phyloP scores from a whole-genome alignment of 176 grass and related monocot species.

The Melocanna baccifera region DNA sequence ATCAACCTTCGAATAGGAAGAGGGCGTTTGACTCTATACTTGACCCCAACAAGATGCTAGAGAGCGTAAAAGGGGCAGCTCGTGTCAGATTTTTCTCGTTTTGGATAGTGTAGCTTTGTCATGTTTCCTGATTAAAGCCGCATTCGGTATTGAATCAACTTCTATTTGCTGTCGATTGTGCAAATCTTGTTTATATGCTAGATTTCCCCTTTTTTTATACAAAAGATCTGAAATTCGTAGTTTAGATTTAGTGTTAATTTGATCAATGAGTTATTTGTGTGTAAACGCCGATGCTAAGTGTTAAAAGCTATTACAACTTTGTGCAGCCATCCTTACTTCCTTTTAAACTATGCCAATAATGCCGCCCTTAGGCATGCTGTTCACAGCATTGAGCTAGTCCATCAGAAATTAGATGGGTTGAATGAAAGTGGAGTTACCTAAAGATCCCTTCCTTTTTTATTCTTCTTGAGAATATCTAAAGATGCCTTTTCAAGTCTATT shows the following conservation, averaged over 20 bases:
- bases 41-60: not conserved
- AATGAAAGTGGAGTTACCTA: not conserved
- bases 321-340: too few relatives aligned
- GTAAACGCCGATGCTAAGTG: too few relatives aligned
- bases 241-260: too few relatives aligned
- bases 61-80: not conserved
- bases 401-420: too few relatives aligned
- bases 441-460: not conserved
- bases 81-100: not conserved
- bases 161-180: not conserved
- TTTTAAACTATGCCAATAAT: too few relatives aligned
- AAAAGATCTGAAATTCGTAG: too few relatives aligned
- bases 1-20: constrained; percentile 6
- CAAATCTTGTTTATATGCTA: not conserved
- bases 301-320: too few relatives aligned
- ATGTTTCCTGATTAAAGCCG: not conserved
- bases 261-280: too few relatives aligned
- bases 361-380: too few relatives aligned
- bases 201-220: too few relatives aligned
- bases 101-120: not conserved
- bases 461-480: not conserved
- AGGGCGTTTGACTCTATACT: not conserved
- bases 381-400: too few relatives aligned
- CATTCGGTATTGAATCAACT: not conserved
- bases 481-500: not conserved